phyloP scores from a whole-genome alignment of 1,139 yeast genomes.

The Suhomyces anneliseae region DNA sequence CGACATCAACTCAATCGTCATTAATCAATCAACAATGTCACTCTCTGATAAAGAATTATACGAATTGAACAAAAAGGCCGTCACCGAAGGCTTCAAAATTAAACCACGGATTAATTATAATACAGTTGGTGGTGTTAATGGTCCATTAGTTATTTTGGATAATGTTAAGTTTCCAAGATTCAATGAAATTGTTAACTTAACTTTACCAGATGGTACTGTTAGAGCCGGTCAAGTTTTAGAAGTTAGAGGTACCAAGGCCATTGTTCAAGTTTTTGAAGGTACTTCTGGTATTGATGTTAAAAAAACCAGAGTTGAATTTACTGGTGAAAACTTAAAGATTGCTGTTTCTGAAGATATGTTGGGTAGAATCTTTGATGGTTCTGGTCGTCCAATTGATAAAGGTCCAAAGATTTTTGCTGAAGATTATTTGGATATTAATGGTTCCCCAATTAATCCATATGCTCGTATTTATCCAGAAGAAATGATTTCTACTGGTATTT shows the following conservation, averaged over 20 bases:
- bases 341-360: slow-evolving; percentile 96
- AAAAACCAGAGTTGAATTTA: slow-evolving; percentile 94
- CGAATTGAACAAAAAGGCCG: slow-evolving; percentile 89
- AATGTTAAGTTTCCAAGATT: slow-evolving; percentile 95
- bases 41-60: slow-evolving; percentile 56
- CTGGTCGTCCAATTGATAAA: slow-evolving; percentile 97
- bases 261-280: slow-evolving; percentile 98
- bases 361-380: slow-evolving; percentile 98
- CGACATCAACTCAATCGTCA: slow-evolving; percentile 5
- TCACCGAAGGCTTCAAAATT: slow-evolving; percentile 83
- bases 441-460: slow-evolving; percentile 96
- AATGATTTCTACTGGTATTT: slow-evolving; percentile 98
- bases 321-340: slow-evolving; percentile 89
- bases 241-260: slow-evolving; percentile 94
- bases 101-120: slow-evolving; percentile 90
- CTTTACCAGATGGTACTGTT: slow-evolving; percentile 89
- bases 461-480: slow-evolving; percentile 99
- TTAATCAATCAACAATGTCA: slow-evolving; percentile 15
- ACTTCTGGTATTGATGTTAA: slow-evolving; percentile 97
- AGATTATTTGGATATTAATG: slow-evolving; percentile 96
- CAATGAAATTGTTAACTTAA: slow-evolving; percentile 94
- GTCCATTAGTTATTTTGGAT: slow-evolving; percentile 94
- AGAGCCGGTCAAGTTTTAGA: slow-evolving; percentile 98
- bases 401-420: slow-evolving; percentile 99
- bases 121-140: slow-evolving; percentile 97